Conservation (phyloP, 768 basidiomycete species). For the Lactarius psammicola region DNA sequence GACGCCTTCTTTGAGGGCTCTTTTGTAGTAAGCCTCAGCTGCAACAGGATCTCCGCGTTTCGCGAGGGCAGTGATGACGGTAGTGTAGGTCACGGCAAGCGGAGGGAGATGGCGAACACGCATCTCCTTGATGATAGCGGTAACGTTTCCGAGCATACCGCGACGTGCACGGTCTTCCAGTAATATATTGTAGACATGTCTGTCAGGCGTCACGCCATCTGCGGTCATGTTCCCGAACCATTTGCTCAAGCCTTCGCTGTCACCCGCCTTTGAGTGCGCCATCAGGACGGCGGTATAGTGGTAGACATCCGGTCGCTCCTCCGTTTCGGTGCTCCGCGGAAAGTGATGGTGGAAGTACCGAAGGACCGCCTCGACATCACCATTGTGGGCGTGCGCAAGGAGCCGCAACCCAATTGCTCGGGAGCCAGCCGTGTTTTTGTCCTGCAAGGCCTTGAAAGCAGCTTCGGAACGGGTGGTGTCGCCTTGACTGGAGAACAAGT, state of each 20-base stretch:
- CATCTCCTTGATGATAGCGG: conserved; percentile 60
- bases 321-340: conserved; percentile 35
- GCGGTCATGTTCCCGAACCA: conserved; percentile 56
- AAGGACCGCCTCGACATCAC: conserved; percentile 42
- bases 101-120: conserved; percentile 47
- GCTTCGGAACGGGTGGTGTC: conserved; percentile 44
- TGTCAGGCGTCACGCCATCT: conserved; percentile 52
- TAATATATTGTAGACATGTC: conserved; percentile 57
- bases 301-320: conserved; percentile 42
- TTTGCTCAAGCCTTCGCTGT: conserved; percentile 47
- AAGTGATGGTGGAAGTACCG: conserved; percentile 57
- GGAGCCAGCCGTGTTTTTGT: conserved; percentile 32
- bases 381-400: conserved; percentile 52
- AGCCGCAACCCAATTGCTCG: conserved; percentile 48
- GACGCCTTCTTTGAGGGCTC: conserved; percentile 60
- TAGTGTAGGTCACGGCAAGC: conserved; percentile 57
- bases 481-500: conserved; percentile 53
- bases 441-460: conserved; percentile 42
- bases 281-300: conserved; percentile 60
- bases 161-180: conserved; percentile 54
- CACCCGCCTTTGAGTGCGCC: conserved; percentile 49
- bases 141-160: conserved; percentile 54
- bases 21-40: conserved; percentile 65
- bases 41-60: conserved; percentile 57
- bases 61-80: conserved; percentile 64